Percentiles rank a stretch among this genome's conserved stretches.
Conservation (phyloP, 768 basidiomycete species). For the Rhizopogon vinicolor region DNA sequence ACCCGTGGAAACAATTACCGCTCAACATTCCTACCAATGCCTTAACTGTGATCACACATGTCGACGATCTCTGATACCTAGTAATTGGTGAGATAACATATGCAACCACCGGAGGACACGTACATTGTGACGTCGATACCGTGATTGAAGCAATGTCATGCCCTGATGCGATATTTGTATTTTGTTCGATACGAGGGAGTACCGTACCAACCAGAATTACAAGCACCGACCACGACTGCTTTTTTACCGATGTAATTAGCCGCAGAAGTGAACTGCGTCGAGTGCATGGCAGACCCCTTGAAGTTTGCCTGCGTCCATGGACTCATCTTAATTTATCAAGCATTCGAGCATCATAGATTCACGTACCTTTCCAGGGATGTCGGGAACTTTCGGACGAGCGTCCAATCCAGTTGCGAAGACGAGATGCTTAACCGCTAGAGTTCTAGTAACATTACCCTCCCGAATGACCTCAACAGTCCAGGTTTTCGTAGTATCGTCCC, state of each 20-base stretch:
- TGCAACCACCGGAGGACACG: neutral
- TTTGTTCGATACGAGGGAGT: neutral
- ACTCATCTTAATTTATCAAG: neutral
- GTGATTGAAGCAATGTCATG: conserved; percentile 32
- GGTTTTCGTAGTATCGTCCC: conserved; percentile 31
- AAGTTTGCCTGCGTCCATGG: conserved; percentile 35
- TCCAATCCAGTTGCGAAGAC: conserved; percentile 54
- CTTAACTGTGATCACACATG: conserved; percentile 14
- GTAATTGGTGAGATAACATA: conserved; percentile 1
- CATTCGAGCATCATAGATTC: neutral
- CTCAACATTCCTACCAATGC: conserved; percentile 5
- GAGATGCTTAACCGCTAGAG: conserved; percentile 43
- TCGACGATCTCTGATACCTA: conserved; percentile 23
- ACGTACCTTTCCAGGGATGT: conserved; percentile 19
- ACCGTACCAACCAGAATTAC: conserved; percentile 44
- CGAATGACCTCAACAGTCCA: conserved; percentile 45
- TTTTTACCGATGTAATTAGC: conserved; percentile 54
- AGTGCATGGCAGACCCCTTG: conserved; percentile 52
- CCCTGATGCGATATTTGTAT: conserved; percentile 9
- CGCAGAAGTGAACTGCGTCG: conserved; percentile 44
- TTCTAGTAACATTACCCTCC: conserved; percentile 21
- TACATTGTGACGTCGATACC: conserved; percentile 28
- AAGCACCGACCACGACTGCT: conserved; percentile 65
- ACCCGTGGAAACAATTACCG: conserved; percentile 2
- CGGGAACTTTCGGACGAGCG: conserved; percentile 40